Evolutionary conservation across 2,329 filamentous ascomycete genomes (phyloP).

Genomic region (Hypoxylon sp.): DNA sequence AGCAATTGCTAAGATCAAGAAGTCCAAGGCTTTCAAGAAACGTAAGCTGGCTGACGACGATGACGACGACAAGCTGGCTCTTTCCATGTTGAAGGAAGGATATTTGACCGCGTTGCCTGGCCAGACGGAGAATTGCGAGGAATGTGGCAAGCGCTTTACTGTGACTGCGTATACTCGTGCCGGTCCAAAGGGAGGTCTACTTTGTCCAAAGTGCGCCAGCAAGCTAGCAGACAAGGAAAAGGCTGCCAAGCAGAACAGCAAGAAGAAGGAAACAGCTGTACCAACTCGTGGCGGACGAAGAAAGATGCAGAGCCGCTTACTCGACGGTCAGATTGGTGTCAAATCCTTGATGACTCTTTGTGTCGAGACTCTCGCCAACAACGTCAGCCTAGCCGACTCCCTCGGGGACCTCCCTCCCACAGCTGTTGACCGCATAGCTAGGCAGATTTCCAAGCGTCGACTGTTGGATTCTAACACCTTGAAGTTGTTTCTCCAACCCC

Average conservation of each 20-base stretch:
- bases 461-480: conserved; percentile 67
- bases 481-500: conserved; percentile 67
- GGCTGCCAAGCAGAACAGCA: conserved; percentile 64
- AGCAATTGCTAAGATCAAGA: conserved; percentile 72
- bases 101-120: conserved; percentile 73
- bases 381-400: conserved; percentile 71
- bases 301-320: conserved; percentile 83
- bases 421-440: conserved; percentile 69
- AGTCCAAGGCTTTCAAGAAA: conserved; percentile 69
- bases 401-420: conserved; percentile 69
- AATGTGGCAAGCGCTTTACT: conserved; percentile 89
- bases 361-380: conserved; percentile 71
- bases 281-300: conserved; percentile 72
- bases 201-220: conserved; percentile 86
- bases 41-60: conserved; percentile 57
- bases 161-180: conserved; percentile 90
- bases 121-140: conserved; percentile 88
- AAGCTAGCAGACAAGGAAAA: conserved; percentile 76
- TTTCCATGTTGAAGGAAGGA: conserved; percentile 61
- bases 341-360: conserved; percentile 76
- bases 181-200: conserved; percentile 84
- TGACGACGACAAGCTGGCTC: conserved; percentile 62
- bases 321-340: conserved; percentile 80
- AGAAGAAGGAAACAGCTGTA: conserved; percentile 63
- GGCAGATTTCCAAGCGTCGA: conserved; percentile 71